Evolutionary conservation across 805 yeast genomes (phyloP).

Genomic region (Debaryomyces tyrocola): DNA sequence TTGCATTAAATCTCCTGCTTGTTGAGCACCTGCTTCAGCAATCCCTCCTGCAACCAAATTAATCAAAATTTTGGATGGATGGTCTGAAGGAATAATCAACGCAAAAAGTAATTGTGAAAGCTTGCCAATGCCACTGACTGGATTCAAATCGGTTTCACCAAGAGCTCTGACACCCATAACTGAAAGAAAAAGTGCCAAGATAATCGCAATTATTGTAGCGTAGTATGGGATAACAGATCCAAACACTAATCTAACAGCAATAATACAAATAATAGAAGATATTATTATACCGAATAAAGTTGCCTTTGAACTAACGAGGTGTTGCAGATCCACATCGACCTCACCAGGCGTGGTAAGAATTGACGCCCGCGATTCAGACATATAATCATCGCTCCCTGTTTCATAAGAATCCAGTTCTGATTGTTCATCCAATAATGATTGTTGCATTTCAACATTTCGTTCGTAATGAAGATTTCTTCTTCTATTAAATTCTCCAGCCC

Average conservation of each 20-base stretch:
- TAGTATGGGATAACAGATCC: conserved; percentile 70
- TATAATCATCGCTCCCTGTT: background rate
- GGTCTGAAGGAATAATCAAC: conserved; percentile 65
- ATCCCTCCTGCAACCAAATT: conserved; percentile 94
- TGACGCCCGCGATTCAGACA: background rate
- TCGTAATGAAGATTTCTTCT: background rate
- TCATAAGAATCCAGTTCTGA: background rate
- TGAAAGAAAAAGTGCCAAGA: conserved; percentile 76
- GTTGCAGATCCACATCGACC: conserved; percentile 34
- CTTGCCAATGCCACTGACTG: conserved; percentile 96
- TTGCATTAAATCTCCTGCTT: conserved; percentile 97
- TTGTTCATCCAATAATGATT: conserved; percentile 35
- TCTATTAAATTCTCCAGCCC: conserved; percentile 2
- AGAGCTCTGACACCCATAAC: conserved; percentile 88
- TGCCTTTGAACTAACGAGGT: conserved; percentile 50
- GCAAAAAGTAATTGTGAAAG: conserved; percentile 89
- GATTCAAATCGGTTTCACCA: conserved; percentile 96
- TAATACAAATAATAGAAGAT: conserved; percentile 68
- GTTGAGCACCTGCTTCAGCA: conserved; percentile 98
- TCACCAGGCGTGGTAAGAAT: background rate
- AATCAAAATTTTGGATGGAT: conserved; percentile 79
- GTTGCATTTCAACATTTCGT: conserved; percentile 11
- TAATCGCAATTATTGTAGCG: conserved; percentile 65
- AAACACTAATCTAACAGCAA: conserved; percentile 66
- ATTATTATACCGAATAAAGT: conserved; percentile 60